Base-by-base conservation (phyloP, 2,329 filamentous ascomycete genomes). In the Colletotrichum camelliae region DNA sequence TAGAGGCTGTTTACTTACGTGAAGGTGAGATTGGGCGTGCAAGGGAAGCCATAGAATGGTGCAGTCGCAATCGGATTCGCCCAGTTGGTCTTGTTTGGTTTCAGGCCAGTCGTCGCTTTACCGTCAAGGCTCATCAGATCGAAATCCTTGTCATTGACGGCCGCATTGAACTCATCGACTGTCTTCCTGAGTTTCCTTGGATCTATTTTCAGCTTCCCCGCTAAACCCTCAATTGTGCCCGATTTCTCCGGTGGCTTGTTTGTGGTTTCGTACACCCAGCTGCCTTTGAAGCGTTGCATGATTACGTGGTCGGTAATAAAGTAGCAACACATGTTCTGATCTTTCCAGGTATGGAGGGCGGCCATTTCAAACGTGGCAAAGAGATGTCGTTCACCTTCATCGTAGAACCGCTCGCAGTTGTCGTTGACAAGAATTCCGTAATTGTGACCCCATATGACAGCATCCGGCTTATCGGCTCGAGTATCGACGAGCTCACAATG, bases 351-450 rank as follows among this genome's bases (percentile, higher is more conserved):
- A 2, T 58, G 55, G 2, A n/a, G 16, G 7, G 27, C 55, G 24
- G 55, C 55, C 24, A 27, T 58, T 29, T 87, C 84, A 75, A 86
- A 86, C 2, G 85, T 86, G 7, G 85, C 84, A 75, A 87, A 87
- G 16, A 87, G 82, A 74, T 86, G 82, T 55, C 82, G 77, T 69
- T 83, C 82, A 9, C 83, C 83, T 77, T 84, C 83, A 61, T 85
- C 81, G 72, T 83, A 84, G 78, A 85, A 84, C n/a, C 83, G 82
- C 64, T 85, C 80, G 77, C 80, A 85, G 12, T 85, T 77, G 29
- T 82, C 78, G 77, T 87, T 86, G 39, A 87, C 84, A 1, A 86
- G 83, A 68, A 87, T 86, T n/a, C 84, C 84, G 74, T 86, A 86
- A 77, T 85, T 85, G 43, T 52, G 43, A 52, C 43, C 43, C 43